Conservation (phyloP, 345 rosid species). For the Fremontodendron californicum region DNA sequence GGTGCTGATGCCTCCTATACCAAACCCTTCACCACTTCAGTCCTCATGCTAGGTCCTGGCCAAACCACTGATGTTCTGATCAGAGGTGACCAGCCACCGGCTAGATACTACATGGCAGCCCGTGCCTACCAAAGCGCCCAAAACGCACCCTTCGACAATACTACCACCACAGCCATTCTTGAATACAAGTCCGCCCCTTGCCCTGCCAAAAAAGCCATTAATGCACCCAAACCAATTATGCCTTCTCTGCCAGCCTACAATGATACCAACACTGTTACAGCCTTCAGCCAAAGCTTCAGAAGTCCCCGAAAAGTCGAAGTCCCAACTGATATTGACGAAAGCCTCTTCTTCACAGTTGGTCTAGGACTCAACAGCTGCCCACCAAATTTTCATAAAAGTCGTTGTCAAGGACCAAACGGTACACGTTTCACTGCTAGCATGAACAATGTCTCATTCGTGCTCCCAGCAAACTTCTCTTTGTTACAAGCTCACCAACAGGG, state of each 20-base stretch:
- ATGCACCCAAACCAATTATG: conserved; percentile 36
- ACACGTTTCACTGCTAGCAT: conserved; percentile 83
- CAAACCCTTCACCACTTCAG: conserved; percentile 76
- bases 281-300: conserved; percentile 46
- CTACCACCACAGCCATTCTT: conserved; percentile 88
- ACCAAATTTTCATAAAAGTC: conserved; percentile 27
- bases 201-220: conserved; percentile 42
- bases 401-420: conserved; percentile 84
- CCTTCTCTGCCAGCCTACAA: conserved; percentile 65
- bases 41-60: conserved; percentile 86
- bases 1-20: conserved; percentile 85
- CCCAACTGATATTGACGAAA: conserved; percentile 63
- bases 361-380: conserved; percentile 79
- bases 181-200: conserved; percentile 75
- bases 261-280: conserved; percentile 70
- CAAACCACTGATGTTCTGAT: conserved; percentile 89
- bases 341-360: conserved; percentile 64
- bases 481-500: conserved; percentile 68
- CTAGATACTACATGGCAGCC: conserved; percentile 77
- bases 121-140: conserved; percentile 76
- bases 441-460: conserved; percentile 79
- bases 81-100: conserved; percentile 58
- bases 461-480: conserved; percentile 60
- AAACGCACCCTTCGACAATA: conserved; percentile 73
- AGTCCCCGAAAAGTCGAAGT: conserved; percentile 54